These are phyloP conservation scores for Trametes versicolor DNA, from an alignment of 1,284 basidiomycete genomes.

Conservation along the genomic window DNA sequence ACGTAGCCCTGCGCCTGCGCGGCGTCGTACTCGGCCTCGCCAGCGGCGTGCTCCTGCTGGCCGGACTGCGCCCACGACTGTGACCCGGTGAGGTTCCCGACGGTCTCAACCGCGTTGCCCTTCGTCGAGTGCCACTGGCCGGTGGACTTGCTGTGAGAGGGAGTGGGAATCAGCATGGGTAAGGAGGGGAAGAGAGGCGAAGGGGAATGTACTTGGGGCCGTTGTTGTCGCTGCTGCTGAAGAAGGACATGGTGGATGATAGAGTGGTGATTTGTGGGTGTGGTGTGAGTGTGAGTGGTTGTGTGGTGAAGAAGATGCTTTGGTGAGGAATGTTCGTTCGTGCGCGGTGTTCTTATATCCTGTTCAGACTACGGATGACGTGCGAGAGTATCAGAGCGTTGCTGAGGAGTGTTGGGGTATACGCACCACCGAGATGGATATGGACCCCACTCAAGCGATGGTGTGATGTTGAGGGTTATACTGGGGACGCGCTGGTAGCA, in stretches of 20 bases:
- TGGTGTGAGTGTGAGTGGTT: conserved; percentile 9
- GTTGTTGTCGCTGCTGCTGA: conserved; percentile 15
- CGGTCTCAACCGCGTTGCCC: conserved; percentile 66
- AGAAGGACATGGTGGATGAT: conserved; percentile 19
- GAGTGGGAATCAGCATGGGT: background rate
- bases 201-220: conserved; percentile 25
- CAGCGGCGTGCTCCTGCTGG: conserved; percentile 70
- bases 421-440: conserved; percentile 6
- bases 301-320: conserved; percentile 8
- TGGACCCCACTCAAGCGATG: background rate
- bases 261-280: background rate
- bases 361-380: conserved; percentile 13
- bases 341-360: conserved; percentile 9
- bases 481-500: too few relatives aligned
- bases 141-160: conserved; percentile 60
- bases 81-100: conserved; percentile 59
- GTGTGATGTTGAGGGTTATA: conserved; percentile 3
- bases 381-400: background rate
- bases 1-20: conserved; percentile 63
- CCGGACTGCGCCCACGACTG: conserved; percentile 62
- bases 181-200: background rate
- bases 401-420: conserved; percentile 1
- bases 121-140: conserved; percentile 71
- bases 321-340: background rate
- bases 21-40: conserved; percentile 70